Base-by-base conservation (phyloP, 2,329 filamentous ascomycete genomes). In the Stenocarpella maydis region DNA sequence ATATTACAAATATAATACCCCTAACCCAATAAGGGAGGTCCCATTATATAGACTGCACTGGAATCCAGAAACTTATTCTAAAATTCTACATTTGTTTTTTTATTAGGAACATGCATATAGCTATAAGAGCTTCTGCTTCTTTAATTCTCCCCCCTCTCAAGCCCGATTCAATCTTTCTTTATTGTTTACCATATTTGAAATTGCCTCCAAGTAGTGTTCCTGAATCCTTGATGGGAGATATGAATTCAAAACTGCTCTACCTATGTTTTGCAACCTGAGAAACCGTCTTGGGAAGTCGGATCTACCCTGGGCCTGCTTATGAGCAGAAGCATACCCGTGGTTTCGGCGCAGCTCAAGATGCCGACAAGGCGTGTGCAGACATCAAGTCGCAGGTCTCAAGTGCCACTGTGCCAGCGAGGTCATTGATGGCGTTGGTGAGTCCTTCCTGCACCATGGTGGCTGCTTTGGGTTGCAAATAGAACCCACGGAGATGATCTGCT, bases 401-500 rank as follows among this genome's bases (percentile, higher is more conserved):
- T 19, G 39, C 53, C 19, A 55, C 39, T 14, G 65, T 19, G 39
- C 53, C 19, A 55, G 52, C 19, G 12, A 28, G 7, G 53, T 67
- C 14, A 34, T 67, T 26, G 39, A 58, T 3, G 37, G 21, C 4
- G 9, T 49, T 4, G 28, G 65, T 67, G 19, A 28, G 65, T 60
- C 15, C 4, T 26, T 8, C 15, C 34, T n/a, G 2, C 3, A 6
- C 12, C 15, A 19, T 0, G 26, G 2, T 91, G 3, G 4, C 6
- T 41, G 17, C 26, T 17, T 3, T 12, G 41, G 3, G 4, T n/a
- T 9, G 15, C 1, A 8, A 21, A 2, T 21, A 12, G 24, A 2
- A 19, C 19, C 19, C 7, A 37, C 34, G 34, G 34, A 5, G 34
- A 37, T 37, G 6, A 45, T 7, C 6, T 14, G 5, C 10, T 24